Evolutionary conservation across 1,284 basidiomycete species (phyloP), one percentile per base, ranked within the genome.

Genomic region (Cryptococcus sp.): DNA sequence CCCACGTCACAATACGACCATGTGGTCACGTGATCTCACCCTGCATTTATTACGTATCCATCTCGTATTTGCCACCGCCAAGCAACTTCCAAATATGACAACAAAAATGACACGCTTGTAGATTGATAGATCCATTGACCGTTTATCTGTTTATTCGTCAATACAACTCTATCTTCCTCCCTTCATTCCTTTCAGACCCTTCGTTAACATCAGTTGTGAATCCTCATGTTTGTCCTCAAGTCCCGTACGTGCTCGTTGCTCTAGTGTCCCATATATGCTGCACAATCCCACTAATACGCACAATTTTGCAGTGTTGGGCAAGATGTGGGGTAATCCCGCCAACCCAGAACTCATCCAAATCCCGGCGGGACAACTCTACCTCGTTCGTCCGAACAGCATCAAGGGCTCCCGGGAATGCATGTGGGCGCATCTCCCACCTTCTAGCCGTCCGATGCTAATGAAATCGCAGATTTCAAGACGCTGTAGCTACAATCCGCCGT

Each of bases 361-460:
- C 56, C 89, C 91, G 16, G 87, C 89, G 62, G 96, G 95, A 3
- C 88, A 93, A 72, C 85, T 99, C 29, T 95, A 89, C 79, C 87
- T 98, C 59, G 87, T 95, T 56, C 86, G 95, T 49, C 89, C 92
- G 41, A 91, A 90, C 59, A 89, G 88, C 66, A 88, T 96, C 67
- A 89, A 95, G 66, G 89, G 91, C 41, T 89, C 89, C 13, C 82
- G 93, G 68, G 95, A 98, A 82, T 99, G 96, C 91, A 96, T 99
- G 93, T 95, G 74, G 69, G 92, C 82, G 25, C n/a, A n/a, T n/a
- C n/a, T n/a, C n/a, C n/a, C n/a, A 26, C 43, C 3, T 23, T 52
- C 41, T 48, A 10, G 8, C 7, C 8, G 41, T 46, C 20, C n/a
- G 29, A 54, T 58, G 48, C 52, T 50, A 23, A 52, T 34, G 46